Evolutionary conservation across 176 grass and related monocot species (phyloP), one percentile per base, ranked within the genome.

Genomic region (Carex scoparia): DNA sequence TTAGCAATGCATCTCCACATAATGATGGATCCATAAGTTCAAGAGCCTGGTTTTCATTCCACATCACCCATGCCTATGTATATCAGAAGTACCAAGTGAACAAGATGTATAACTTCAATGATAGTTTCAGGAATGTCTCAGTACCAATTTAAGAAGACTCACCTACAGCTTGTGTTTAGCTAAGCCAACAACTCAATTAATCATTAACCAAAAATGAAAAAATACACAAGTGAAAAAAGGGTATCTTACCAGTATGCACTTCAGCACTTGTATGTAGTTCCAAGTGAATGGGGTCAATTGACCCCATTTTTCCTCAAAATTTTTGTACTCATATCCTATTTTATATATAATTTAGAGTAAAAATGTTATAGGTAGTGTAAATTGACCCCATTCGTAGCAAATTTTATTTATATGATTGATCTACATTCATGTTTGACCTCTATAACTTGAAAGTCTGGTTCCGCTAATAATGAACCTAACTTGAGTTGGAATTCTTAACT

Each of bases 41-140:
- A 0, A 9, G 32, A 19, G 64, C 55, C 9, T 75, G 88, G 59
- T 86, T 87, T 19, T 87, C 89, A 7, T 73, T 86, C 90, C 90
- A 94, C 73, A 87, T 27, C 18, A 57, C 79, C 87, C 85, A 94
- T 86, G 87, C 85, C 87, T 91, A 70, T 44, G 76, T 3, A 61
- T 75, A 59, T 79, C 40, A 19, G 11, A 71, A 7, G 6, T 49
- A 68, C 75, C 18, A 68, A 2, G 13, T 64, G 1, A 65, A 4
- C 10, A n/a, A 66, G 8, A 80, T 10, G 0, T 2, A 12, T 7
- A 7, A 74, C 61, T 11, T 6, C 35, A 3, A 0, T 4, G 4
- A 46, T 18, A 46, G 38, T n/a, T 71, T 46, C 38, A 46, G 68
- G 7, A 19, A 71, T 71, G 68, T 71, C 16, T 18, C 38, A 2